Base-by-base conservation (phyloP, 192 early-diverging fungal genomes). In the Coemansia sp. region DNA sequence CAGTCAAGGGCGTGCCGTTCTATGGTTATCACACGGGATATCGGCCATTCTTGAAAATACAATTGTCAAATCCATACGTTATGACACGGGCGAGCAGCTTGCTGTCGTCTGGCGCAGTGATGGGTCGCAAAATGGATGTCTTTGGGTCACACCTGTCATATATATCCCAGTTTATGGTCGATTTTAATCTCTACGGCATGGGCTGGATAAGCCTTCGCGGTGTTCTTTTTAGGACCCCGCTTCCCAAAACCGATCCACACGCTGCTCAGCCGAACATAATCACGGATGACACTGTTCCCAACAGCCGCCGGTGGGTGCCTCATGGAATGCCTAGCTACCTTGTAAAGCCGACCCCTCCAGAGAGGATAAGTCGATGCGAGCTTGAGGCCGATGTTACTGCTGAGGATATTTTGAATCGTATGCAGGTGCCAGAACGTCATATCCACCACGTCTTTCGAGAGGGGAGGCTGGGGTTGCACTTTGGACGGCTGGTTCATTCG, bases 131-230 rank as follows among this genome's bases (percentile, higher is more conserved):
- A 8, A 86, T 87, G 46, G 80, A 91, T n/a, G 78, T 85, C 2
- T 86, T 83, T 54, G 94, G 91, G 63, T 70, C 87, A 8, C 94
- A 96, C 64, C 61, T 96, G 27, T 81, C 89, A 0, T 94, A 87
- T 51, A 64, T 81, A 2, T 60, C 90, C 14, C 94, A 96, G 77
- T 93, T 94, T 52, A 72, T 91, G 44, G 78, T 93, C 42, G 91
- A 96, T 49, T 85, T 86, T 55, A 91, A 91, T 40, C 62, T 96
- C 14, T 87, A 86, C 50, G 91, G 91, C 1, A 92, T 93, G 88
- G 86, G 86, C 29, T 89, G 82, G 78, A 66, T 94, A 10, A 63
- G 83, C 25, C 40, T 91, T 17, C 55, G 60, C 23, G 53, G 53
- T 7, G 46, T 58, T 9, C 68, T 83, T 22, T 70, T 54, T 43